Percentiles rank a stretch among this genome's conserved stretches.
These are phyloP conservation scores for Aquilaria yunnanensis DNA, from an alignment of 345 rosid species.

Conservation along the genomic window DNA sequence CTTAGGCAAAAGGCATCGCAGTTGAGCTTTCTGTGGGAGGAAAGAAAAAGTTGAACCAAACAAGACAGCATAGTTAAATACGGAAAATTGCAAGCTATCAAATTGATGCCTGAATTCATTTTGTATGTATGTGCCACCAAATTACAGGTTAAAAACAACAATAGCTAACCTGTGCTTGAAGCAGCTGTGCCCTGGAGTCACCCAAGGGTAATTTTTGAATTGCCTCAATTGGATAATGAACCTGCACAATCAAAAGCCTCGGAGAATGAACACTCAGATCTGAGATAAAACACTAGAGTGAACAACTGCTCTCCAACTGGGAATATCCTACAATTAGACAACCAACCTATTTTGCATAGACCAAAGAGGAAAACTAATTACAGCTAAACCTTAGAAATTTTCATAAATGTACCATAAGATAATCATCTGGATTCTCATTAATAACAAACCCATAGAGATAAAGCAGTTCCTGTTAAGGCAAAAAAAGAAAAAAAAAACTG, in stretches of 20 bases:
- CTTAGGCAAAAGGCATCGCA: conserved; percentile 80
- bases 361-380: neutral
- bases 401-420: conserved; percentile 61
- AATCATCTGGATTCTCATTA: conserved; percentile 82
- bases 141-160: neutral
- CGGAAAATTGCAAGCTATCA: too few species aligned
- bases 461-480: conserved; percentile 60
- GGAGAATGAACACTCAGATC: too few species aligned
- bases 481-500: too few species aligned
- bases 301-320: too few species aligned
- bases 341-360: too few species aligned
- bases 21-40: conserved; percentile 59
- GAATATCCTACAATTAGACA: too few species aligned
- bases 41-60: neutral
- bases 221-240: conserved; percentile 91
- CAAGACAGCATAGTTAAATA: too few species aligned
- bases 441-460: conserved; percentile 93
- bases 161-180: conserved; percentile 70
- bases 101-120: too few species aligned
- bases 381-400: conserved; percentile 3
- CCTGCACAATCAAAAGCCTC: conserved; percentile 30
- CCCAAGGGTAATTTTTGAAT: conserved; percentile 50
- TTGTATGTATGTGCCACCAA: neutral
- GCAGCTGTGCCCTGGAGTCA: conserved; percentile 77
- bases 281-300: neutral